phyloP scores from a whole-genome alignment of 352 stramenopile species.

The Globisporangium uncinulatum region DNA sequence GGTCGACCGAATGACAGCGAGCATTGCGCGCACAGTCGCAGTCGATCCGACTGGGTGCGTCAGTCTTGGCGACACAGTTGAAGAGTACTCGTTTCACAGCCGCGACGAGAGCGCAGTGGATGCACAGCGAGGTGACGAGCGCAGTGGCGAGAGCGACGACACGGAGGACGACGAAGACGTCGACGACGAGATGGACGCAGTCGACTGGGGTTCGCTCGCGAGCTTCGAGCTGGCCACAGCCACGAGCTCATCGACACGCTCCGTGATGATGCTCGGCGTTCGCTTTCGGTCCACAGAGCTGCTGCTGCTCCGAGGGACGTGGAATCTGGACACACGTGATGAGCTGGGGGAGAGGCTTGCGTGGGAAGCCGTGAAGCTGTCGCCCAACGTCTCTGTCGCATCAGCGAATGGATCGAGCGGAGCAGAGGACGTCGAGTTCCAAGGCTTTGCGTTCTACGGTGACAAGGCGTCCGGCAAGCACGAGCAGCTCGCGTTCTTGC shows the following conservation, averaged over 20 bases:
- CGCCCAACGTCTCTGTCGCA: background rate
- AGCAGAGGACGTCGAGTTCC: background rate
- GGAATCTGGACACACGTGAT: constrained; percentile 3
- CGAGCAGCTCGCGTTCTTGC: constrained; percentile 15
- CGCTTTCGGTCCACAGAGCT: constrained; percentile 21
- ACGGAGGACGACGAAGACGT: constrained; percentile 19
- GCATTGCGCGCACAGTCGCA: constrained; percentile 15
- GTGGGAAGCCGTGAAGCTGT: constrained; percentile 19
- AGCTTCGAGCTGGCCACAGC: constrained; percentile 11
- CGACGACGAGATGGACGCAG: constrained; percentile 30
- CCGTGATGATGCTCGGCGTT: constrained; percentile 26
- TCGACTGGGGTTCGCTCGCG: constrained; percentile 51
- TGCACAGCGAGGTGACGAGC: background rate
- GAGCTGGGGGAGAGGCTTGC: constrained; percentile 11
- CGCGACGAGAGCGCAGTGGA: constrained; percentile 3
- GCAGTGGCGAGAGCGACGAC: constrained; percentile 1
- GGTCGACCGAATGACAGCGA: constrained; percentile 20
- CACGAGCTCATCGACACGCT: background rate
- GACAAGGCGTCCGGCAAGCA: constrained; percentile 7
- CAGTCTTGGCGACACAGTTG: constrained; percentile 19
- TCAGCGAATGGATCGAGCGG: background rate
- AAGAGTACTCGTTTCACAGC: constrained; percentile 40
- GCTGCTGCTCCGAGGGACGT: constrained; percentile 20
- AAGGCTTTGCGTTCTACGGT: constrained; percentile 15
- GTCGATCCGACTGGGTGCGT: constrained; percentile 26